Base-by-base conservation (phyloP, 306 rosid species). In the Vachellia pachyceras region DNA sequence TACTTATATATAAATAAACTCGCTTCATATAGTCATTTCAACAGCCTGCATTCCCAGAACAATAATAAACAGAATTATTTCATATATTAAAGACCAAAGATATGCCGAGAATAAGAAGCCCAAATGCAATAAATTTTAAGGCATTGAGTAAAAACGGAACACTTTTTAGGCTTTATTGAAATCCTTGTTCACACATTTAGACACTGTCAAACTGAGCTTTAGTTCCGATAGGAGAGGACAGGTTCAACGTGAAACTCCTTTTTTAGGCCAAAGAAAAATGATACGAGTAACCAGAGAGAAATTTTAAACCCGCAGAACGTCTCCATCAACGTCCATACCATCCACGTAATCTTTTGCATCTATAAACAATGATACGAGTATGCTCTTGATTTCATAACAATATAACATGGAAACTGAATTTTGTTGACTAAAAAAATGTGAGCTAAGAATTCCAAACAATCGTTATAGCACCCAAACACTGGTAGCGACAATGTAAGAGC, bases 31-130 rank as follows among this genome's bases (percentile, higher is more conserved):
- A 60, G 22, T 70, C 60, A 42, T 20, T 20, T n/a, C 66, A 70
- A 45, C 66, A 50, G 57, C 49, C 80, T 11, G 25, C 63, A 54
- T 29, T 36, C 54, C 84, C 69, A 82, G 70, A 81, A 77, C 76
- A 63, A 85, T 72, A 55, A 9, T 75, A 35, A 57, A 70, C 18
- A 46, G 37, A 68, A 35, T 39, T 36, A 13, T 40, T 69, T 61
- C 49, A 22, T n/a, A 15, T 2, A 7, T 5, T 6, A 45, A 64
- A 57, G 47, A 46, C 22, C 49, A 79, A 15, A 10, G 2, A 6
- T 29, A 33, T 33, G 10, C 22, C 10, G 40, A 52, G 71, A 29
- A 46, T 50, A 41, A 17, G 15, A 63, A 67, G 37, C 35, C 22
- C 25, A 9, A 20, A 63, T 22, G 55, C 54, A 46, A 58, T 36